Conservation (phyloP, 345 rosid genomes). For the Brassica incana region DNA sequence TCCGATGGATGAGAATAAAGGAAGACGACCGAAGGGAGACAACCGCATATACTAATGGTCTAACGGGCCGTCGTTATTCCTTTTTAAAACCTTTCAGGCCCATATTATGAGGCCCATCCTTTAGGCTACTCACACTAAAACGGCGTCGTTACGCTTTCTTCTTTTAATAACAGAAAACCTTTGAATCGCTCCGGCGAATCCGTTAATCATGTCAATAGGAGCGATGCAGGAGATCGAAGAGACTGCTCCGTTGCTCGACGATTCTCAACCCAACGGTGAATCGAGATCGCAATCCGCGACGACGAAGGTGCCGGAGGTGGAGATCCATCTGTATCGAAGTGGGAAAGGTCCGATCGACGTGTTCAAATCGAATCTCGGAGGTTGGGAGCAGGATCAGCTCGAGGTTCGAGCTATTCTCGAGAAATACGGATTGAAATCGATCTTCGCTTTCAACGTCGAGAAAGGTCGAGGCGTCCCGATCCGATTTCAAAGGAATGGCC, state of each 20-base stretch:
- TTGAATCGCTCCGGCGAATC: constrained; percentile 21
- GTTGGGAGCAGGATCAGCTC: constrained; percentile 89
- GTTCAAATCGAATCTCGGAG: constrained; percentile 69
- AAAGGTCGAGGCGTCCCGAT: constrained; percentile 80
- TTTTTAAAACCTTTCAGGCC: no score
- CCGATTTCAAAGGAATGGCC: constrained; percentile 80
- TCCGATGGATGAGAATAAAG: no score
- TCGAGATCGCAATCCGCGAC: constrained; percentile 36
- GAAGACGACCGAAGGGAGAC: no score
- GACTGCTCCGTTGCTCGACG: constrained; percentile 31
- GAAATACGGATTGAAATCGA: constrained; percentile 68
- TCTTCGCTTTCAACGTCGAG: constrained; percentile 68
- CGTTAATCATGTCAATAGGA: constrained; percentile 18
- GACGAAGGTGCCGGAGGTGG: constrained; percentile 68
- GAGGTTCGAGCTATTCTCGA: constrained; percentile 77
- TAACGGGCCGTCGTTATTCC: no score
- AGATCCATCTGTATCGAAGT: constrained; percentile 66
- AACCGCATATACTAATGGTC: no score
- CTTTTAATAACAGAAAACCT: neutral
- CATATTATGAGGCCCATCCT: neutral
- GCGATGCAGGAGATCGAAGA: constrained; percentile 54
- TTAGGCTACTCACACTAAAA: neutral
- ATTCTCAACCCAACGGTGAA: constrained; percentile 15
- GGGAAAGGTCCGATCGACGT: constrained; percentile 90
- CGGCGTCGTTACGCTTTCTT: neutral